Evolutionary conservation across 306 rosid species (phyloP).

Genomic region (Mimosa bimucronata): DNA sequence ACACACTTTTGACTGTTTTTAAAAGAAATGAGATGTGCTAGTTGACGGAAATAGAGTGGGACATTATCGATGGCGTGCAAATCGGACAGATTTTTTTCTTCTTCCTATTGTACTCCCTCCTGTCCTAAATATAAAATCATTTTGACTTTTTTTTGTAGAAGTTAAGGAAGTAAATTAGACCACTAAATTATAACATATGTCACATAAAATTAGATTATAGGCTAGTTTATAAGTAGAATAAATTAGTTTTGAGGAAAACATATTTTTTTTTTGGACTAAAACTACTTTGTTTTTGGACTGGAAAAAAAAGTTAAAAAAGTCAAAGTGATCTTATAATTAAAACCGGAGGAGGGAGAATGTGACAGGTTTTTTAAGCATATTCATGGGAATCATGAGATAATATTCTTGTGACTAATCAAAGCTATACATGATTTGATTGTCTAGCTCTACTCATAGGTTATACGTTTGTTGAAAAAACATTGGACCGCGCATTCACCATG

Average conservation of each 20-base stretch:
- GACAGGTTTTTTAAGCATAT: slow-evolving; percentile 26
- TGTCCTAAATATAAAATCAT: too few species aligned
- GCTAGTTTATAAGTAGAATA: too few species aligned
- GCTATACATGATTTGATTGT: neutral
- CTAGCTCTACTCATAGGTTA: neutral
- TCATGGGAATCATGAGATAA: neutral
- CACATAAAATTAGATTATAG: too few species aligned
- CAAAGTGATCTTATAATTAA: too few species aligned
- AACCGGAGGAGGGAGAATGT: too few species aligned
- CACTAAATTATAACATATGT: too few species aligned
- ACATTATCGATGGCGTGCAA: neutral
- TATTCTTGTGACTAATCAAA: slow-evolving; percentile 30
- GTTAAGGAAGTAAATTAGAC: too few species aligned
- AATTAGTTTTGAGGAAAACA: too few species aligned
- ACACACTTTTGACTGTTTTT: slow-evolving; percentile 17
- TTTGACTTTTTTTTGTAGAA: too few species aligned
- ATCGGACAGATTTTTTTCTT: neutral
- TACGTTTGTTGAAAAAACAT: slow-evolving; percentile 6
- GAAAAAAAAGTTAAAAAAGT: too few species aligned
- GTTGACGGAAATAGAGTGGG: neutral
- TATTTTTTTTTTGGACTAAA: too few species aligned
- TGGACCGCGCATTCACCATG: slow-evolving; percentile 4
- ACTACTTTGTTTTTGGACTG: too few species aligned
- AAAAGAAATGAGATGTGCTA: slow-evolving; percentile 2
- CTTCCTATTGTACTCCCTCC: neutral